Conservation (phyloP, 331 rosid genomes). For the Rhamnella rubrinervis region DNA sequence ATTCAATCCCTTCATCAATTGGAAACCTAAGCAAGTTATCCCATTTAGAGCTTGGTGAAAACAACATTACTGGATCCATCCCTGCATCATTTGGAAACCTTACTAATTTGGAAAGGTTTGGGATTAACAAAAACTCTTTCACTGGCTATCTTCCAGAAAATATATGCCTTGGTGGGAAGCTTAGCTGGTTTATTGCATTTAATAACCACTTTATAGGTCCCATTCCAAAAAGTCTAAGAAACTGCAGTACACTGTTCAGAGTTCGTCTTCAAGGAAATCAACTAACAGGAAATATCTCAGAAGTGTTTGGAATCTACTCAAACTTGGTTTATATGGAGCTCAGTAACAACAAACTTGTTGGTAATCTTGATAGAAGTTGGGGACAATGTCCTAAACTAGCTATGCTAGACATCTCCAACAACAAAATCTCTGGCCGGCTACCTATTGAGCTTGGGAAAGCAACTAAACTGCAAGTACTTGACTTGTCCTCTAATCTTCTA, state of each 20-base stretch:
- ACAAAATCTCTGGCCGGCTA: conserved; percentile 43
- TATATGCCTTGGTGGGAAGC: no score
- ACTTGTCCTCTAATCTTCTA: conserved; percentile 37
- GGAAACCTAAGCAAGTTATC: no score
- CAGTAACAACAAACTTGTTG: conserved; percentile 1
- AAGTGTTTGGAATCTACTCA: not conserved
- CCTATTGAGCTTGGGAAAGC: conserved; percentile 29
- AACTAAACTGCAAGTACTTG: conserved; percentile 18
- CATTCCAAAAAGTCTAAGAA: conserved; percentile 26
- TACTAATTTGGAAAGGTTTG: not conserved
- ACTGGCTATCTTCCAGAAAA: not conserved
- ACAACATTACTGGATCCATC: no score
- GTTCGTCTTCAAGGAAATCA: not conserved
- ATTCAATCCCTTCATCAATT: not conserved
- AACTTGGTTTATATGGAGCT: no score
- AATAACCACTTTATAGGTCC: conserved; percentile 34
- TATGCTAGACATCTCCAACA: conserved; percentile 34
- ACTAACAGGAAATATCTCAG: not conserved
- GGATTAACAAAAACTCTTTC: no score
- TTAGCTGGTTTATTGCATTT: no score
- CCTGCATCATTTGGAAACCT: not conserved
- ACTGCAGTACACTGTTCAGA: not conserved
- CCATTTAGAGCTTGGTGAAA: no score
- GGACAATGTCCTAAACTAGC: no score
- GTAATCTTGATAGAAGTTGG: not conserved